Evolutionary conservation across 108 stramenopile genomes (phyloP).

Genomic region (Skeletonema costatum): DNA sequence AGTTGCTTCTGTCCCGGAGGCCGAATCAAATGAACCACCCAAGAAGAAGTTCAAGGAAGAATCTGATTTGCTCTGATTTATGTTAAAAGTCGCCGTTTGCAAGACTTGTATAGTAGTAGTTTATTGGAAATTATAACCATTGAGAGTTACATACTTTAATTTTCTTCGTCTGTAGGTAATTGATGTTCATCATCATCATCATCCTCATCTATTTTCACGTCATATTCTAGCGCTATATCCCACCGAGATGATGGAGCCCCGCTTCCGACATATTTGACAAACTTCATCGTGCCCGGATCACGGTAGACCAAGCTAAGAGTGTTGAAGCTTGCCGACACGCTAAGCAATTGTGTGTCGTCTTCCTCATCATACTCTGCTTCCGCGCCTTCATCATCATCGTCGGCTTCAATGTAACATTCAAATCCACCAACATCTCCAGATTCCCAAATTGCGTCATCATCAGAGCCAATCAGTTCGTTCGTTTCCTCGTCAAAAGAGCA

Average conservation of each 20-base stretch:
- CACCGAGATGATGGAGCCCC: conserved; percentile 91
- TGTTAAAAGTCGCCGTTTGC: neutral
- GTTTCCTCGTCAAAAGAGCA: conserved; percentile 49
- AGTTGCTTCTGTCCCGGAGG: neutral
- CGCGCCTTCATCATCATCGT: conserved; percentile 81
- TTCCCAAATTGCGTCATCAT: conserved; percentile 80
- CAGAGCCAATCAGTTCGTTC: conserved; percentile 51
- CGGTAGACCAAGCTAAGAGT: conserved; percentile 91
- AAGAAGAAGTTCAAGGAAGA: conserved; percentile 24
- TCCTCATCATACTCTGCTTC: conserved; percentile 92
- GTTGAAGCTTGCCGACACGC: conserved; percentile 93
- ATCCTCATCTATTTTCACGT: conserved; percentile 59
- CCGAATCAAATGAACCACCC: conserved; percentile 6
- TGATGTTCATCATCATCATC: conserved; percentile 49
- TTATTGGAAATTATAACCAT: neutral
- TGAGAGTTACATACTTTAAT: neutral
- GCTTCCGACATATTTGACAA: conserved; percentile 93
- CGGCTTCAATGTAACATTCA: conserved; percentile 96
- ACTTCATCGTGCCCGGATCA: conserved; percentile 93
- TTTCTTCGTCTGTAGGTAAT: neutral
- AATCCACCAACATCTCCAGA: conserved; percentile 94
- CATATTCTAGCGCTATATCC: conserved; percentile 92
- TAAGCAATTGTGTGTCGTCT: conserved; percentile 89
- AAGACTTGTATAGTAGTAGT: neutral
- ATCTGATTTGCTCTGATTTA: neutral